Conservation (phyloP, 352 stramenopile genomes). For the Phytophthora syringae region DNA sequence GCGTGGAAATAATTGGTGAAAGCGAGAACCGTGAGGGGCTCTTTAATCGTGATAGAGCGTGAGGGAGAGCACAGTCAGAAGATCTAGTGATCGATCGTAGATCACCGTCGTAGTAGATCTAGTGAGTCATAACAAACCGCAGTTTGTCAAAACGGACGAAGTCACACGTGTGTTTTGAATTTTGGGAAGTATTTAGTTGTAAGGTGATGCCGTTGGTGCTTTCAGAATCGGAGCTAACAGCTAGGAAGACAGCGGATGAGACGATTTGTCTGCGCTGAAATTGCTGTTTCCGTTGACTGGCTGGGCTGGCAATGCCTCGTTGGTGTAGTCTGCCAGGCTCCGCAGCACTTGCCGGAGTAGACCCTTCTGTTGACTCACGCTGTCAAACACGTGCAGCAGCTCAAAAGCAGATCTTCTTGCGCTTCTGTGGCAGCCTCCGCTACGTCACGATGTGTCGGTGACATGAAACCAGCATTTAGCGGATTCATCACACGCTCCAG, state of each 20-base stretch:
- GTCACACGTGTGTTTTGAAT: constrained; percentile 11
- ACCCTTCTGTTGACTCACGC: constrained; percentile 63
- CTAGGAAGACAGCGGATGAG: constrained; percentile 25
- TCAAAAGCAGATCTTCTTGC: constrained; percentile 79
- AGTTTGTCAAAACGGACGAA: constrained; percentile 9
- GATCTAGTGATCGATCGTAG: constrained; percentile 39
- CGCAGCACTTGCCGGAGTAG: constrained; percentile 74
- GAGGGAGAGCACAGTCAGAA: constrained; percentile 9
- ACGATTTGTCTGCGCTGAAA: constrained; percentile 6
- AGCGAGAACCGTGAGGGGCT: constrained; percentile 14
- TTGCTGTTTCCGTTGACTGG: constrained; percentile 19
- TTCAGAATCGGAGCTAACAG: constrained; percentile 1
- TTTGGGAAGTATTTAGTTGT: not conserved
- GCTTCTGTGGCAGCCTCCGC: constrained; percentile 47
- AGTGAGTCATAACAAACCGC: constrained; percentile 17
- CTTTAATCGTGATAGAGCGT: constrained; percentile 20
- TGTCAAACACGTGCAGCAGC: constrained; percentile 81
- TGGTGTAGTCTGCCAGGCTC: constrained; percentile 54
- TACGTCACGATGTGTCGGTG: constrained; percentile 23
- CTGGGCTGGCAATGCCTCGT: constrained; percentile 18
- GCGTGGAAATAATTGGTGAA: constrained; percentile 35
- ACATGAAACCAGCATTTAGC: constrained; percentile 27
- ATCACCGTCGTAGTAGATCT: constrained; percentile 25
- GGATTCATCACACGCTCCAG: constrained; percentile 54
- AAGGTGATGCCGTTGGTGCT: constrained; percentile 3